These are phyloP conservation scores for Zygoascus tannicola DNA, from an alignment of 805 yeast species.

Conservation along the genomic window DNA sequence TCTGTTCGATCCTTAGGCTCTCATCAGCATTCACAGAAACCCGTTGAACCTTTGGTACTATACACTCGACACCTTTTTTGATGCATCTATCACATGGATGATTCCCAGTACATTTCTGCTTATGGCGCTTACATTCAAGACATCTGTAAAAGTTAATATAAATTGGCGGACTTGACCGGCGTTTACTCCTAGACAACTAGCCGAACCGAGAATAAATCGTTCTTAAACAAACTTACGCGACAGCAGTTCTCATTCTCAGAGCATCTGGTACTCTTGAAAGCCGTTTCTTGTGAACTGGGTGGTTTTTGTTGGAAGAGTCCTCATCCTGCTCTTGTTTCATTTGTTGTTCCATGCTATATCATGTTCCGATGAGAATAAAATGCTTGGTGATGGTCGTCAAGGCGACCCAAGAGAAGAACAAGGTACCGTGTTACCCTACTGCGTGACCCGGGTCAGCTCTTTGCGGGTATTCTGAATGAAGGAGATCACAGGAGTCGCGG, in stretches of 20 bases:
- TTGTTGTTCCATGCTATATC: no score
- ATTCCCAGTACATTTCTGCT: conserved; percentile 1
- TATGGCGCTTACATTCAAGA: conserved; percentile 3
- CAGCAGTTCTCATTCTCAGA: conserved; percentile 1
- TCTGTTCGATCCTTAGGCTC: neutral
- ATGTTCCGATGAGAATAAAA: no score
- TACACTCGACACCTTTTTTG: neutral
- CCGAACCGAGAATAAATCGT: neutral
- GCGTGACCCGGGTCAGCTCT: no score
- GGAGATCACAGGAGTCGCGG: no score
- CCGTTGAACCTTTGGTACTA: neutral
- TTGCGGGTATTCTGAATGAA: no score
- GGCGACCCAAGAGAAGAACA: no score
- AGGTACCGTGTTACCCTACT: no score
- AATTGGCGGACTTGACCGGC: neutral
- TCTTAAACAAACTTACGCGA: conserved; percentile 7
- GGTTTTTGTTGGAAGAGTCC: no score
- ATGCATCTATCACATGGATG: conserved; percentile 5
- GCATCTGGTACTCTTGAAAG: conserved; percentile 2
- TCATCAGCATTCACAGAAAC: neutral
- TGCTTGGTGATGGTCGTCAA: no score
- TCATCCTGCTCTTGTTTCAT: no score
- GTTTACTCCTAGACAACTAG: neutral
- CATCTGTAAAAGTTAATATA: neutral
- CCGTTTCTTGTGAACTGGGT: no score